Conservation (phyloP, 2,329 filamentous ascomycete genomes). For the Microcera coccophila region DNA sequence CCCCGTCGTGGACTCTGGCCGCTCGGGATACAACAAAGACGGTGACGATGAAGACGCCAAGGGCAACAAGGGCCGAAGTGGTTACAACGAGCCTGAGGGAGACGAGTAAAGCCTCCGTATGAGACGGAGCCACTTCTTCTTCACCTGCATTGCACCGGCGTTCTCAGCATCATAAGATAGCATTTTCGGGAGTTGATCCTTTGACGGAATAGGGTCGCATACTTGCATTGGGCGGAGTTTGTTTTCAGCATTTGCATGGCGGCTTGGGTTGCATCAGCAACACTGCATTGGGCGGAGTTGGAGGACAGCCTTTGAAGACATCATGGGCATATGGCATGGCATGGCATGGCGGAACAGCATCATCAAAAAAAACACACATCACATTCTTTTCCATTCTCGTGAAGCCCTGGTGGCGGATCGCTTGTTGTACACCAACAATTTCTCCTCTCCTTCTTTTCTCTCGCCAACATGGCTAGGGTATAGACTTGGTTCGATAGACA, state of each 20-base stretch:
- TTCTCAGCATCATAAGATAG: slow-evolving; percentile 8
- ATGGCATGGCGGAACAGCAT: neutral
- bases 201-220: slow-evolving; percentile 1
- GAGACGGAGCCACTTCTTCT: neutral
- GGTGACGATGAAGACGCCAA: slow-evolving; percentile 24
- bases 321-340: neutral
- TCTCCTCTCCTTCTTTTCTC: slow-evolving; percentile 8
- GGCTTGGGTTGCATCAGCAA: neutral
- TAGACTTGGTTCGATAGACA: slow-evolving; percentile 9
- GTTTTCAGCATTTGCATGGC: slow-evolving; percentile 2
- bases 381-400: slow-evolving; percentile 3
- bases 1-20: slow-evolving; percentile 34
- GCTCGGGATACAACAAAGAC: slow-evolving; percentile 37
- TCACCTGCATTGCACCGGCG: neutral
- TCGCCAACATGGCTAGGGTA: slow-evolving; percentile 12
- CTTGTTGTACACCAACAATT: slow-evolving; percentile 7
- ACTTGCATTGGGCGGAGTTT: slow-evolving; percentile 16
- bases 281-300: slow-evolving; percentile 2
- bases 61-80: slow-evolving; percentile 37
- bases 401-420: slow-evolving; percentile 15
- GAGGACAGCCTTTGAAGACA: neutral
- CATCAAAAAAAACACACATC: neutral
- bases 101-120: slow-evolving; percentile 21
- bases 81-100: slow-evolving; percentile 38
- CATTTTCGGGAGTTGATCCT: slow-evolving; percentile 9